Percentiles rank a stretch among this genome's conserved stretches.
phyloP scores from a whole-genome alignment of 2,329 filamentous ascomycete genomes.

The Fusarium sp. region DNA sequence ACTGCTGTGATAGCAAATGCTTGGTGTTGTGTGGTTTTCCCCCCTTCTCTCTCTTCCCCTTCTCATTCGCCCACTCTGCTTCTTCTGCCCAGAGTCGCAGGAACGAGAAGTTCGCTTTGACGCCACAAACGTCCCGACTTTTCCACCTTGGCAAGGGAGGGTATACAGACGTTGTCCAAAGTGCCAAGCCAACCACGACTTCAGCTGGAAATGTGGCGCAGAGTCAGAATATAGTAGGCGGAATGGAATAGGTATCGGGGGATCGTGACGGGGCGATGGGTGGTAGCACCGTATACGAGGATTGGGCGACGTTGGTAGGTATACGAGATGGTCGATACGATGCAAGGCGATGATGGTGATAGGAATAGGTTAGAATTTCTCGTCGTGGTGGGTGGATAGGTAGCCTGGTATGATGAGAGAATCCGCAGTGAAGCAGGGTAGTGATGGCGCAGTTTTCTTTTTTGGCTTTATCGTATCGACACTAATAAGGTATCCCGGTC shows the following conservation, averaged over 20 bases:
- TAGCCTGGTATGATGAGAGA: conserved; percentile 4
- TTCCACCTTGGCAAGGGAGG: conserved; percentile 35
- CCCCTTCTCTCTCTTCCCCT: background rate
- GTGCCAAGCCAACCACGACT: conserved; percentile 3
- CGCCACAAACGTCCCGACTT: conserved; percentile 23
- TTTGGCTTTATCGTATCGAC: conserved; percentile 7
- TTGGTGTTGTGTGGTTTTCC: background rate
- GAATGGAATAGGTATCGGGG: conserved; percentile 15
- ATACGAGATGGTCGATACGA: conserved; percentile 1
- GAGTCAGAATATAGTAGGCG: conserved; percentile 11
- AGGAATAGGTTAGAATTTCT: conserved; percentile 17
- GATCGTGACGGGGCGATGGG: background rate
- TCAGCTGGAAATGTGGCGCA: conserved; percentile 27
- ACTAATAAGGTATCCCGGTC: conserved; percentile 7
- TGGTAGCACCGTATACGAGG: conserved; percentile 17
- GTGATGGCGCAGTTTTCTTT: conserved; percentile 14
- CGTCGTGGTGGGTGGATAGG: background rate
- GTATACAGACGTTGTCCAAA: conserved; percentile 6
- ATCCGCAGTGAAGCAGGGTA: conserved; percentile 27
- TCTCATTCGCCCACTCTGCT: background rate
- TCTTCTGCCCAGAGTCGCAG: conserved; percentile 8
- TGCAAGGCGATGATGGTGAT: background rate
- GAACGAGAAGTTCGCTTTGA: conserved; percentile 10
- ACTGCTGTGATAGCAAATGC: background rate
- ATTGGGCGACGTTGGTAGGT: background rate